Conservation (phyloP, 371 early-diverging fungal species). For the Syncephalastrum sp. region DNA sequence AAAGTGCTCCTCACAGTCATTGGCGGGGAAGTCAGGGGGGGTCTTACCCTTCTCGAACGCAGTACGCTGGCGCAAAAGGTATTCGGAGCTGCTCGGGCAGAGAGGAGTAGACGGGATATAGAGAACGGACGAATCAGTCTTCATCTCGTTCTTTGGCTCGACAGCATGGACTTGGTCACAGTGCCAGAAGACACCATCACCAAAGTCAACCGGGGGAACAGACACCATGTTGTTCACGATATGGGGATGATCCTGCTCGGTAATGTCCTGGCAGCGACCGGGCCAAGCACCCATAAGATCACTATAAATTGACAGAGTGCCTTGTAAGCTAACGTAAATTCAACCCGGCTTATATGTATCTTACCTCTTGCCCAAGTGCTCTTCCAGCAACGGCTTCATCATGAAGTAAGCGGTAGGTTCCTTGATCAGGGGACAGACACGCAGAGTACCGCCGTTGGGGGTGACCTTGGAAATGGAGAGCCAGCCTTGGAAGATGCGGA, state of each 20-base stretch:
- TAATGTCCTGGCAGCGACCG: slow-evolving; percentile 35
- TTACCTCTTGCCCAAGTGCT: slow-evolving; percentile 24
- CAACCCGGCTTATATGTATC: not conserved
- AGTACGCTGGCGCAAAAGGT: slow-evolving; percentile 24
- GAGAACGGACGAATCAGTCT: slow-evolving; percentile 35
- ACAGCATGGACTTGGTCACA: slow-evolving; percentile 45
- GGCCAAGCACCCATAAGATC: slow-evolving; percentile 41
- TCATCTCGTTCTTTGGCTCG: slow-evolving; percentile 27
- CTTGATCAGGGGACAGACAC: slow-evolving; percentile 37
- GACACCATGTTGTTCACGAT: slow-evolving; percentile 39
- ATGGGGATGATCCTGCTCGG: slow-evolving; percentile 26
- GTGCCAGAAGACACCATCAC: slow-evolving; percentile 47
- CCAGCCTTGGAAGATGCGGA: slow-evolving; percentile 47
- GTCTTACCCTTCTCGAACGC: slow-evolving; percentile 35
- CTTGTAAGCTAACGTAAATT: not conserved
- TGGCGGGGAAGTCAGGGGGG: slow-evolving; percentile 45
- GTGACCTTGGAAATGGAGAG: slow-evolving; percentile 33
- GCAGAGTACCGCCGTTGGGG: slow-evolving; percentile 36
- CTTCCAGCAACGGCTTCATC: slow-evolving; percentile 40
- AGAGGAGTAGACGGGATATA: slow-evolving; percentile 41
- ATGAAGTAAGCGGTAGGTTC: slow-evolving; percentile 40
- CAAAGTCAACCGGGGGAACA: slow-evolving; percentile 31
- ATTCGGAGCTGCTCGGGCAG: slow-evolving; percentile 32
- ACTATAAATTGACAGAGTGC: slow-evolving; percentile 1
- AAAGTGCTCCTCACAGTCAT: slow-evolving; percentile 29